phyloP scores from a whole-genome alignment of 345 rosid species.

The Excoecaria agallocha region DNA sequence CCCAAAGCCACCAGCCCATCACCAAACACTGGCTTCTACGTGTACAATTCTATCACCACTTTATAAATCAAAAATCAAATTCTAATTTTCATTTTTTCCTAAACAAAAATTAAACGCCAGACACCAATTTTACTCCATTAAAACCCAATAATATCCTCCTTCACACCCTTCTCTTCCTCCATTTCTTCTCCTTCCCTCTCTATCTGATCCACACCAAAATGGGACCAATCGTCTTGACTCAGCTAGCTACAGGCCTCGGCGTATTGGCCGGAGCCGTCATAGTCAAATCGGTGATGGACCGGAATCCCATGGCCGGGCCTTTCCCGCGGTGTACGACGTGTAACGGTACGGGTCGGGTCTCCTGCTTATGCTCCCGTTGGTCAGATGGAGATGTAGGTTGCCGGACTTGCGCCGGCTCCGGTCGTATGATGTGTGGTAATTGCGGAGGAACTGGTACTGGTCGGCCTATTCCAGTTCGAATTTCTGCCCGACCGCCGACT shows the following conservation, averaged over 20 bases:
- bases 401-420: conserved; percentile 85
- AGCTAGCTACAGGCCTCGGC: conserved; percentile 78
- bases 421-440: conserved; percentile 70
- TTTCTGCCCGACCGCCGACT: conserved; percentile 53
- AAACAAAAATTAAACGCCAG: background rate
- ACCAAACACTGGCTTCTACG: conserved; percentile 42
- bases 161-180: background rate
- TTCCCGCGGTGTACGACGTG: conserved; percentile 66
- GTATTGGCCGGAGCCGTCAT: conserved; percentile 85
- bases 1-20: conserved; percentile 13
- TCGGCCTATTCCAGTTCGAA: conserved; percentile 73
- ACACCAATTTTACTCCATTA: background rate
- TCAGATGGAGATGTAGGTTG: conserved; percentile 92
- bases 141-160: background rate
- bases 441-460: conserved; percentile 95
- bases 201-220: conserved; percentile 20
- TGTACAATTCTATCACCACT: conserved; percentile 46
- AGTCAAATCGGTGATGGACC: conserved; percentile 78
- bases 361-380: conserved; percentile 80
- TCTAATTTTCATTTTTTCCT: background rate
- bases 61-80: conserved; percentile 1
- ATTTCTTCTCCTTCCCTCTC: background rate
- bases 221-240: conserved; percentile 75
- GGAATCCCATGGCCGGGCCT: conserved; percentile 85
- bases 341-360: conserved; percentile 82